Evolutionary conservation across 371 early-diverging fungal genomes (phyloP).

Genomic region (Syncephalastrum monosporum): DNA sequence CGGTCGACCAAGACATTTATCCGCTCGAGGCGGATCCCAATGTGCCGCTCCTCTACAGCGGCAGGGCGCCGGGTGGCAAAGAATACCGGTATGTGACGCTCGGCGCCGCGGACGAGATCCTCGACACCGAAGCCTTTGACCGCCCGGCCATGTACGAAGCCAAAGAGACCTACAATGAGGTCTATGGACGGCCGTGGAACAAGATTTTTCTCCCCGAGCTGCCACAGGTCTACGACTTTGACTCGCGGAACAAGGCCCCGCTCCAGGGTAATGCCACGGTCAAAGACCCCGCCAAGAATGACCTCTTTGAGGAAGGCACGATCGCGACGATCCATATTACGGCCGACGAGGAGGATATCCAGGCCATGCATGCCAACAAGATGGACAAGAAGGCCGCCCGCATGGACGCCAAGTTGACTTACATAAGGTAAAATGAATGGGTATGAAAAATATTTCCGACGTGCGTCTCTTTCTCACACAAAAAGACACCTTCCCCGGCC

Average conservation of each 20-base stretch:
- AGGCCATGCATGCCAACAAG: constrained; percentile 22
- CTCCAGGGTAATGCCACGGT: background rate
- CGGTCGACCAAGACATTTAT: constrained; percentile 26
- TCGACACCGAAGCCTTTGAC: constrained; percentile 25
- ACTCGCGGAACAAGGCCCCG: background rate
- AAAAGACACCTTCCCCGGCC: background rate
- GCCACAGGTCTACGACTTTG: constrained; percentile 21
- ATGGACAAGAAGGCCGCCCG: constrained; percentile 11
- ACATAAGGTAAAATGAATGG: constrained; percentile 16
- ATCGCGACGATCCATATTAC: constrained; percentile 25
- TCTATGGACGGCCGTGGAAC: constrained; percentile 35
- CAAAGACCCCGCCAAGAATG: constrained; percentile 7
- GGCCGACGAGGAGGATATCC: constrained; percentile 13
- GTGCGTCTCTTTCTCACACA: background rate
- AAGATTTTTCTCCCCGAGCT: constrained; percentile 19
- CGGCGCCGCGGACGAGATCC: constrained; percentile 6
- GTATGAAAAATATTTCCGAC: background rate
- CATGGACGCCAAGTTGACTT: constrained; percentile 23
- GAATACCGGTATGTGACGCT: constrained; percentile 24
- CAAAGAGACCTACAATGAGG: constrained; percentile 22
- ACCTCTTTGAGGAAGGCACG: constrained; percentile 26
- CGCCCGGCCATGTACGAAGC: constrained; percentile 27
- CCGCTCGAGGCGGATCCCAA: constrained; percentile 11
- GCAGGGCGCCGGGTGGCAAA: constrained; percentile 1
- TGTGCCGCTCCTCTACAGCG: constrained; percentile 21